Evolutionary conservation across 805 yeast species (phyloP).

Genomic region (Novakomyces olei): DNA sequence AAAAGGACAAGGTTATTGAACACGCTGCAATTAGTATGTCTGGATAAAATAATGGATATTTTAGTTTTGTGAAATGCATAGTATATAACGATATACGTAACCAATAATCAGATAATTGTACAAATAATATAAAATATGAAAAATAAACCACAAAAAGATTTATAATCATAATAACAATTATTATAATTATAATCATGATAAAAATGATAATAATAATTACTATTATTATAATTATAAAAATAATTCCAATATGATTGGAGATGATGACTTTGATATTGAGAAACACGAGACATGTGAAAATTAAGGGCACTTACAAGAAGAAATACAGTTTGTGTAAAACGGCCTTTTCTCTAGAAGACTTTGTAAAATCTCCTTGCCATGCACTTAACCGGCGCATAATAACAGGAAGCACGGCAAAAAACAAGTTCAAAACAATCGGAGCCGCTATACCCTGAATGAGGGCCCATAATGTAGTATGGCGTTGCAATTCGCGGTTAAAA

Average conservation of each 20-base stretch:
- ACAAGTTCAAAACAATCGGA: slow-evolving; percentile 16
- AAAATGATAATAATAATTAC: background rate
- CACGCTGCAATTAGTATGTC: too few species aligned
- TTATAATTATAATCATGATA: background rate
- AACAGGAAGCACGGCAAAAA: slow-evolving; percentile 17
- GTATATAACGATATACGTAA: too few species aligned
- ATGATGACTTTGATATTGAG: slow-evolving; percentile 19
- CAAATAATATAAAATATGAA: too few species aligned
- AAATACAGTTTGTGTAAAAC: slow-evolving; percentile 18
- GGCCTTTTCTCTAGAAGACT: slow-evolving; percentile 18
- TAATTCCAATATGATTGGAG: slow-evolving; percentile 18
- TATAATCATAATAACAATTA: background rate
- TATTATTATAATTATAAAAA: background rate
- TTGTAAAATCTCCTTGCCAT: slow-evolving; percentile 19
- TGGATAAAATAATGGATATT: too few species aligned
- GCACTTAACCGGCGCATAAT: slow-evolving; percentile 17
- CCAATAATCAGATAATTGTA: too few species aligned
- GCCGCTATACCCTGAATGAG: slow-evolving; percentile 20
- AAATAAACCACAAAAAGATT: too few species aligned
- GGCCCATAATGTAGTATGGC: slow-evolving; percentile 13
- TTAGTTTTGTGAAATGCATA: too few species aligned
- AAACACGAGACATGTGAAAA: too few species aligned
- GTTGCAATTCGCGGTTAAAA: slow-evolving; percentile 13
- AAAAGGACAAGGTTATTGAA: slow-evolving; percentile 18
- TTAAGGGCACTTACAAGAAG: slow-evolving; percentile 20